These are phyloP conservation scores for Dactylonectria macrodidyma DNA, from an alignment of 2,329 filamentous ascomycete species.

Conservation along the genomic window DNA sequence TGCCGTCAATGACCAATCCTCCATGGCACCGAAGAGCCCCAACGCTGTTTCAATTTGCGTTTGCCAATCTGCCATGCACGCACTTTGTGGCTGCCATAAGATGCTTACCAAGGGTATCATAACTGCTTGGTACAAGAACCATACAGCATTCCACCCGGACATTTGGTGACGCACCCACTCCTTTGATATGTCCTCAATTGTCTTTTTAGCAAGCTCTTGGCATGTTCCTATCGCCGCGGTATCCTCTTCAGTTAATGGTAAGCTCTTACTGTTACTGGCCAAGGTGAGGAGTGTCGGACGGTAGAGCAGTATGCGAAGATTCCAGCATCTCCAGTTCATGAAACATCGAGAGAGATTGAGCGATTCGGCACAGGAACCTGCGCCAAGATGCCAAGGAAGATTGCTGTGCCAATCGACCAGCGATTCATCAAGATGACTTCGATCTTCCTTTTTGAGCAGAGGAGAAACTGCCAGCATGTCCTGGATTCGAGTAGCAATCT, in stretches of 20 bases:
- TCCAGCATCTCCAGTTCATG: slow-evolving; percentile 88
- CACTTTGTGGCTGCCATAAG: slow-evolving; percentile 74
- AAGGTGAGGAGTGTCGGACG: slow-evolving; percentile 79
- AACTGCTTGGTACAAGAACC: slow-evolving; percentile 85
- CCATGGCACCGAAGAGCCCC: slow-evolving; percentile 74
- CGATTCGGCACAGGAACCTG: slow-evolving; percentile 78
- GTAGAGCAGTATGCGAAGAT: slow-evolving; percentile 82
- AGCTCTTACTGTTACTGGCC: slow-evolving; percentile 62
- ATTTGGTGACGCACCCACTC: slow-evolving; percentile 82
- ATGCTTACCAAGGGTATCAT: slow-evolving; percentile 84
- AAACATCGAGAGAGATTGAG: slow-evolving; percentile 79
- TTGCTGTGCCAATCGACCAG: slow-evolving; percentile 81
- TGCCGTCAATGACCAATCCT: slow-evolving; percentile 75
- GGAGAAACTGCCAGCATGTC: slow-evolving; percentile 82
- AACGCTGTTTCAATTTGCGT: slow-evolving; percentile 71
- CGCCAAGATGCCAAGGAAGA: slow-evolving; percentile 76
- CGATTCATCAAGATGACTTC: slow-evolving; percentile 76
- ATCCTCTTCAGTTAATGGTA: slow-evolving; percentile 72
- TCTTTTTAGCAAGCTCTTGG: slow-evolving; percentile 76
- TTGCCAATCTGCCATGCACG: slow-evolving; percentile 66
- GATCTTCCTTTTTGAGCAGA: slow-evolving; percentile 75
- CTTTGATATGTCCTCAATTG: slow-evolving; percentile 79
- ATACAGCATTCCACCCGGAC: slow-evolving; percentile 85
- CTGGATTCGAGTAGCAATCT: slow-evolving; percentile 83
- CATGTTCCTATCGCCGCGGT: slow-evolving; percentile 78